Evolutionary conservation across 2,329 filamentous ascomycete genomes (phyloP), one percentile per base, ranked within the genome.

Genomic region (Colletotrichum sp.): DNA sequence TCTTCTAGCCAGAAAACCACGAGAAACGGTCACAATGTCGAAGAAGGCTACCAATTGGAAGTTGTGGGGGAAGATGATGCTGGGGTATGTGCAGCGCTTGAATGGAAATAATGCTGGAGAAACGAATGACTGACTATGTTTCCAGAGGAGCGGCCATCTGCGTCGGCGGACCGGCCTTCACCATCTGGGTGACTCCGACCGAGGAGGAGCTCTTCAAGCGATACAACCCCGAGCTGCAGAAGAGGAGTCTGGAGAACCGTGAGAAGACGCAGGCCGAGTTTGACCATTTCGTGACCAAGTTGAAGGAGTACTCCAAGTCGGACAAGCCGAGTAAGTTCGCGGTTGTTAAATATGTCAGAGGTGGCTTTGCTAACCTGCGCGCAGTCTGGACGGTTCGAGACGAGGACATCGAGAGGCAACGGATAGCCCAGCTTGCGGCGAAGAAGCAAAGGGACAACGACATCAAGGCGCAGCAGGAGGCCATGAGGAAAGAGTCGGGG

Each of bases 321-420:
- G 94, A 98, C 82, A 98, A 96, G 87, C 95, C 95, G 59, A 98
- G 96, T 98, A n/a, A n/a, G n/a, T n/a, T n/a, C n/a, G n/a, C n/a
- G n/a, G n/a, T n/a, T n/a, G n/a, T n/a, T n/a, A n/a, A 3, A 32
- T n/a, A 24, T 7, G 68, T 71, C 69, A 39, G 69, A 24, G 18
- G 1, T n/a, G 21, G 6, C 7, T 16, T 26, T 18, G 28, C 12
- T 67, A 28, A 62, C 30, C 21, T 26, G 52, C 3, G 7, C 18
- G 18, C 63, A 90, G 89, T 91, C 76, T 90, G 88, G 88, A 80
- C 87, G 52, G 89, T 90, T 6, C 86, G 89, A 64, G 87, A 88
- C 73, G 88, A 90, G 71, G 88, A 88, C 57, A 85, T 87, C 70
- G 85, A 87, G 79, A 83, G 81, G 68, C 86, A 83, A 72, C 87